Evolutionary conservation across 345 rosid species (phyloP).

Genomic region (Brassica incana): DNA sequence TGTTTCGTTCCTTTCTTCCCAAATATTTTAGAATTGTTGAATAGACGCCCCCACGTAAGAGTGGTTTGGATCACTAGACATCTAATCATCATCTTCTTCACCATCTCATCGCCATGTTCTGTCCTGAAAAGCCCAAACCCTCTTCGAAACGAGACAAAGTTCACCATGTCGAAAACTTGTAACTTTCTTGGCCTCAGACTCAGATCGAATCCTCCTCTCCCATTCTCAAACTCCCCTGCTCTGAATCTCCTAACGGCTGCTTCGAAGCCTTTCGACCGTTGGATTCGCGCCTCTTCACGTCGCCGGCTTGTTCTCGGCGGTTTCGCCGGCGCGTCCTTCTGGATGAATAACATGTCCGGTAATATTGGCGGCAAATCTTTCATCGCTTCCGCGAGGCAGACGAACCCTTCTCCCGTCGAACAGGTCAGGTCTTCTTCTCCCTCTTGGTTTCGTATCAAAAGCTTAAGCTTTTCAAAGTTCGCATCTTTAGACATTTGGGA

Average conservation of each 20-base stretch:
- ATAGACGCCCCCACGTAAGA: not conserved
- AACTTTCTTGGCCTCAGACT: constrained; percentile 31
- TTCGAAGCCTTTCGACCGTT: constrained; percentile 26
- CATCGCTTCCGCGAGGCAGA: constrained; percentile 76
- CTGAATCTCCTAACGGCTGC: constrained; percentile 29
- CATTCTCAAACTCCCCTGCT: constrained; percentile 29
- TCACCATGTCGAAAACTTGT: constrained; percentile 41
- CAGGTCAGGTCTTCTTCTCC: constrained; percentile 63
- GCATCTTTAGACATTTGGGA: not conserved
- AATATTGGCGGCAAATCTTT: constrained; percentile 46
- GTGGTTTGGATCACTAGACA: not conserved
- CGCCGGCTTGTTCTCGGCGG: constrained; percentile 62
- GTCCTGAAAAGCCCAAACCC: not conserved
- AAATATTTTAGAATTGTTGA: too few species aligned
- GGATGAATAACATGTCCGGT: constrained; percentile 51
- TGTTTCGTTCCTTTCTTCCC: too few species aligned
- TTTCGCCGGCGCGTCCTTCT: constrained; percentile 52
- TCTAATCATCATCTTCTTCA: not conserved
- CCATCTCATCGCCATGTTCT: not conserved
- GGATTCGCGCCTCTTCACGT: constrained; percentile 42
- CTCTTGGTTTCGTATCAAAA: not conserved
- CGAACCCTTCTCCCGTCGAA: constrained; percentile 56
- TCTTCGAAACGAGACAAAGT: constrained; percentile 2
- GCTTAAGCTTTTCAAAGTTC: constrained; percentile 5
- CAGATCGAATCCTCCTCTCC: constrained; percentile 34